Base-by-base conservation (phyloP, 108 stramenopile genomes). In the Nitzschia sp. region DNA sequence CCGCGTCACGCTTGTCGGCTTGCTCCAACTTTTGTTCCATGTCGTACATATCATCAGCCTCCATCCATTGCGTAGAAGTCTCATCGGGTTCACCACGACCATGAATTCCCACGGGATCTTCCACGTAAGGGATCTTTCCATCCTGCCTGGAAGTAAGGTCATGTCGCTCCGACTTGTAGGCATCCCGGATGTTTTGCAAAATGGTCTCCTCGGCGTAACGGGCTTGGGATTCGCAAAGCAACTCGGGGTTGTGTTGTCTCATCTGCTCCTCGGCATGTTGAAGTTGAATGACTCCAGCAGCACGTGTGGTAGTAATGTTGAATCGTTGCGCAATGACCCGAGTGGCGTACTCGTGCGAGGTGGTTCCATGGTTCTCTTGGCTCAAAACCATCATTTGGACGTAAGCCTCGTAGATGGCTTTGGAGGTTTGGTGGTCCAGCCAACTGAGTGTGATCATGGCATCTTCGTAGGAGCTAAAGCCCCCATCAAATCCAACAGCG, bases 341-440 rank as follows among this genome's bases (percentile, higher is more conserved):
- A 15, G 78, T 66, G 20, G 88, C 81, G 64, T 93, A 93, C 69
- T 93, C 92, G 52, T 93, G 92, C 15, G 84, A 85, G n/a, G 91
- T 92, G 12, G 67, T 60, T 50, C 78, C 53, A 51, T 70, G 60
- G 10, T 73, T 58, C 39, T 65, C 25, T 53, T 76, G 69, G 40
- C 41, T 37, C 52, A 55, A 43, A 37, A 76, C 70, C 86, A 89
- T 86, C 75, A 90, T 72, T 17, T 87, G 76, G 10, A 82, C 59
- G 54, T 93, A 93, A 19, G 70, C 19, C 8, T 82, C 43, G 60
- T 90, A 93, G 53, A 93, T 85, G 22, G 70, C 66, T 19, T 73
- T 53, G 39, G 65, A 73, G 19, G 83, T 71, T n/a, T 83, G 65
- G 22, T 79, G 58, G 29, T 77, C 72, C 77, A 93, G 51, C 92